Conservation (phyloP, 1,139 yeast species). For the Williopsis jadinii region DNA sequence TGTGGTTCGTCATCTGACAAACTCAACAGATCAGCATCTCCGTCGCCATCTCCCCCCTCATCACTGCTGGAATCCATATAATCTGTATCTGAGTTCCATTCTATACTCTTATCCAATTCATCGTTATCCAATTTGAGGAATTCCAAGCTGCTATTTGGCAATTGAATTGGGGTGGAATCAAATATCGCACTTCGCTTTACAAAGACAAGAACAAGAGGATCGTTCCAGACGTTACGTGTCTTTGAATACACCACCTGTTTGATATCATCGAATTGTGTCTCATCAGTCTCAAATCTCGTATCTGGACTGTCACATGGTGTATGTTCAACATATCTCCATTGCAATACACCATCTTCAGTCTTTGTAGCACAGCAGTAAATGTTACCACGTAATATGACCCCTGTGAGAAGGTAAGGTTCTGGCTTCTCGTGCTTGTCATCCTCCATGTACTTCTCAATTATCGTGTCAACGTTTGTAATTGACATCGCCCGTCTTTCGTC, state of each 20-base stretch:
- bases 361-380: slow-evolving; percentile 23
- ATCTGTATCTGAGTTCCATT: slow-evolving; percentile 13
- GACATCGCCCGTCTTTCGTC: slow-evolving; percentile 12
- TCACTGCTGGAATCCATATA: slow-evolving; percentile 4
- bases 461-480: slow-evolving; percentile 19
- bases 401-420: slow-evolving; percentile 29
- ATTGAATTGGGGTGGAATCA: background rate
- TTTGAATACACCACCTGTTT: slow-evolving; percentile 18
- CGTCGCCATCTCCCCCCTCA: background rate
- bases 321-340: slow-evolving; percentile 20
- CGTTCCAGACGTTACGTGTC: slow-evolving; percentile 11
- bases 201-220: slow-evolving; percentile 27
- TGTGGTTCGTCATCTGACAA: background rate
- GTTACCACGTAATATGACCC: slow-evolving; percentile 24
- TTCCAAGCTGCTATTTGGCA: background rate
- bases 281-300: slow-evolving; percentile 12
- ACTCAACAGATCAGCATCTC: background rate
- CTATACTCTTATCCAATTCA: slow-evolving; percentile 14
- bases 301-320: slow-evolving; percentile 21
- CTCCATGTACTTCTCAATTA: slow-evolving; percentile 14
- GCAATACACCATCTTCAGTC: background rate
- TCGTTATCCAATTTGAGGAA: slow-evolving; percentile 14
- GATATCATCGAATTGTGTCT: slow-evolving; percentile 20
- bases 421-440: slow-evolving; percentile 9
- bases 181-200: slow-evolving; percentile 22